These are phyloP conservation scores for Phaeosphaeria sp. DNA, from an alignment of 2,329 filamentous ascomycete genomes.

Conservation along the genomic window DNA sequence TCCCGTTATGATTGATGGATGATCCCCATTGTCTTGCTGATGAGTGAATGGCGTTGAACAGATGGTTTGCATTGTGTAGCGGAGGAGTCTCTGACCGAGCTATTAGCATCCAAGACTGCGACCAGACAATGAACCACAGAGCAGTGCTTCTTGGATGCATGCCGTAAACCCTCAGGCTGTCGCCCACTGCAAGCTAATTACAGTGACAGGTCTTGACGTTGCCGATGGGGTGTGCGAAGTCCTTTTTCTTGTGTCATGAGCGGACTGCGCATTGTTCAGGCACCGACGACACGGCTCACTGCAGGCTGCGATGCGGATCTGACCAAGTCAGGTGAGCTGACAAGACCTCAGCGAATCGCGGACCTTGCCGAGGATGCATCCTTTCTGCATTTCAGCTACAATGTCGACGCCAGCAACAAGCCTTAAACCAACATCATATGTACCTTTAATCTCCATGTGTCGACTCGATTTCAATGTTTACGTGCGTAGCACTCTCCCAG, in stretches of 20 bases:
- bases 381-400: not conserved
- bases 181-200: not conserved
- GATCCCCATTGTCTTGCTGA: constrained; percentile 79
- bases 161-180: not conserved
- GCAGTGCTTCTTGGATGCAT: not conserved
- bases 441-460: not conserved
- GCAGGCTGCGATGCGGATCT: constrained; percentile 1
- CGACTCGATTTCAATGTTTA: not conserved
- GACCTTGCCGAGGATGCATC: not conserved
- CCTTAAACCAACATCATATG: constrained; percentile 3
- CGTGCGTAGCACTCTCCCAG: not conserved
- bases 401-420: not conserved
- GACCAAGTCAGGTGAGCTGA: constrained; percentile 2
- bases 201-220: not conserved
- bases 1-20: constrained; percentile 76
- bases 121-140: not conserved
- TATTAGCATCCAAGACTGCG: not conserved
- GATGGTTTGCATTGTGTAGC: constrained; percentile 62
- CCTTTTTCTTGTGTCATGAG: not conserved
- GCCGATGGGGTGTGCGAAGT: not conserved
- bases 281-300: not conserved
- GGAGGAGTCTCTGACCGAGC: constrained; percentile 5
- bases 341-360: constrained; percentile 4
- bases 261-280: not conserved
- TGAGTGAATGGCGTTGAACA: constrained; percentile 77